phyloP scores from a whole-genome alignment of 148 eudicot species.

The Camellia granthamiana region DNA sequence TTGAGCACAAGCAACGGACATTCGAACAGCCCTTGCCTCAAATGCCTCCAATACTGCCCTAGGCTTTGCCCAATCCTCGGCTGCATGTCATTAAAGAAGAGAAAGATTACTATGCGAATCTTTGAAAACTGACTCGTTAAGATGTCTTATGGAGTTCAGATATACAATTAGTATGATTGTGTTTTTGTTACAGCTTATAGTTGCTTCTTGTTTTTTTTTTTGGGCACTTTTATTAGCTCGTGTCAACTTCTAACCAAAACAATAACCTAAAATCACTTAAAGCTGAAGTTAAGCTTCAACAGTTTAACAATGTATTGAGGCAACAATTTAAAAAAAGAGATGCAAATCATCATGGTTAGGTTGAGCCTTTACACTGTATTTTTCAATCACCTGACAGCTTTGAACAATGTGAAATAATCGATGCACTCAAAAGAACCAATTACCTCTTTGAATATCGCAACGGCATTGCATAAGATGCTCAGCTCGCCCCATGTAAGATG shows the following conservation, averaged over 20 bases:
- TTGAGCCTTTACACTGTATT: neutral
- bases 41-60: conserved; percentile 70
- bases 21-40: conserved; percentile 86
- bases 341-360: neutral
- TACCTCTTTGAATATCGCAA: conserved; percentile 68
- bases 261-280: too few relatives aligned
- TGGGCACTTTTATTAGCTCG: too few relatives aligned
- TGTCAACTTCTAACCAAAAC: too few relatives aligned
- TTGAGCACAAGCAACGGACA: conserved; percentile 78
- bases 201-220: too few relatives aligned
- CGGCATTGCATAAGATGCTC: conserved; percentile 68
- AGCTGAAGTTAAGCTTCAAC: neutral
- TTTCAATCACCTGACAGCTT: neutral
- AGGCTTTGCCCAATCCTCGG: conserved; percentile 88
- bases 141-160: neutral
- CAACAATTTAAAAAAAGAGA: neutral
- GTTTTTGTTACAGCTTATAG: too few relatives aligned
- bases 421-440: conserved; percentile 5
- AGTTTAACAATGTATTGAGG: neutral
- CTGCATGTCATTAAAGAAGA: conserved; percentile 45
- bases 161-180: too few relatives aligned
- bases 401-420: neutral
- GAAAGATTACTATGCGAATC: conserved; percentile 1
- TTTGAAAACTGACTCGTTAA: neutral
- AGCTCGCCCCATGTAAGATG: conserved; percentile 69